These are phyloP conservation scores for Fomitopsis serialis DNA, from an alignment of 768 basidiomycete genomes.

Conservation along the genomic window DNA sequence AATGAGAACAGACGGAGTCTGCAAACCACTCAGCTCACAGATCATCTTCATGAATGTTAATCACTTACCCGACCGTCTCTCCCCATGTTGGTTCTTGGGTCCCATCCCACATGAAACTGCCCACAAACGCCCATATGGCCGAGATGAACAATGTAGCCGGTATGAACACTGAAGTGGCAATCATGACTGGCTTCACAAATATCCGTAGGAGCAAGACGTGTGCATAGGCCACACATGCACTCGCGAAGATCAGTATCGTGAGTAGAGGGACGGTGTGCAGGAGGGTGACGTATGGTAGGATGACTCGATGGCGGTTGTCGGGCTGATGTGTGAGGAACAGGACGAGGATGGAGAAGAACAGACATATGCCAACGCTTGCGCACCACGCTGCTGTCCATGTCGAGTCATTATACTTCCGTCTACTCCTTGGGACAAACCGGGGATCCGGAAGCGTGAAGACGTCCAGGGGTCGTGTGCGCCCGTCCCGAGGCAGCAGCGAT, in stretches of 20 bases:
- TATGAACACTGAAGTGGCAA: conserved; percentile 70
- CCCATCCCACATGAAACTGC: conserved; percentile 64
- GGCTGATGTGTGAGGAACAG: conserved; percentile 55
- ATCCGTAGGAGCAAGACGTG: conserved; percentile 74
- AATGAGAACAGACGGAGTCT: conserved; percentile 77
- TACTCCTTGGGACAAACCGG: conserved; percentile 53
- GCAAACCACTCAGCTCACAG: conserved; percentile 9
- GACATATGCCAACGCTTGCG: conserved; percentile 49
- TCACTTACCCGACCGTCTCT: conserved; percentile 69
- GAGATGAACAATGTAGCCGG: conserved; percentile 71
- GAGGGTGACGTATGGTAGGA: conserved; percentile 62
- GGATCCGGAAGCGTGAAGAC: conserved; percentile 78
- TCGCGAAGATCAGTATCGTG: conserved; percentile 64
- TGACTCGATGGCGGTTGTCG: conserved; percentile 18
- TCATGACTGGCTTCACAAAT: conserved; percentile 81
- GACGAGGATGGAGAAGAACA: conserved; percentile 59
- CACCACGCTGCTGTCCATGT: conserved; percentile 69
- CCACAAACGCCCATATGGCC: conserved; percentile 76
- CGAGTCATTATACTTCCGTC: conserved; percentile 71
- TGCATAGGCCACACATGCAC: conserved; percentile 65
- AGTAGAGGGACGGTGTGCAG: conserved; percentile 76
- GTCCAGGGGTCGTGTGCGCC: conserved; percentile 54
- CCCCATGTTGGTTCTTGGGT: conserved; percentile 67
- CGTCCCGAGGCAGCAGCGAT: conserved; percentile 73
- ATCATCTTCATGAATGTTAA: not conserved